These are phyloP conservation scores for Biscogniauxia mediterranea DNA, from an alignment of 2,329 filamentous ascomycete genomes.

Conservation along the genomic window DNA sequence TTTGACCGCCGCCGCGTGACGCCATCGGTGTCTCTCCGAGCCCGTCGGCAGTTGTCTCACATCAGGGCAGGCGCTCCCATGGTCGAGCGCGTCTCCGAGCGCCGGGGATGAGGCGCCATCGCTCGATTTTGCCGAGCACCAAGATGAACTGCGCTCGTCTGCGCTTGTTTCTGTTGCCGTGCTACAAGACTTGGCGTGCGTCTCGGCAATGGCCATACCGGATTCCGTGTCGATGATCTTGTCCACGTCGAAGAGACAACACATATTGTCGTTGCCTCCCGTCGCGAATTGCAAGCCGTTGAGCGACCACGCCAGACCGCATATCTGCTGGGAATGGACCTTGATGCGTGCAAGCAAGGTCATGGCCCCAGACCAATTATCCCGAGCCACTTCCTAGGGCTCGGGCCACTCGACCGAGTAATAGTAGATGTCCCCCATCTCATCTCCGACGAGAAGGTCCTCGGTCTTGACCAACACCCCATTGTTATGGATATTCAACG, in stretches of 20 bases:
- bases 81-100: neutral
- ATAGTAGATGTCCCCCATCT: slow-evolving; percentile 78
- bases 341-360: slow-evolving; percentile 73
- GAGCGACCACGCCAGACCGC: slow-evolving; percentile 83
- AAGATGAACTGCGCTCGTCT: neutral
- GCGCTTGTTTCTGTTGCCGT: neutral
- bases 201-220: neutral
- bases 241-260: slow-evolving; percentile 73
- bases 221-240: slow-evolving; percentile 45
- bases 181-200: neutral
- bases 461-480: slow-evolving; percentile 64
- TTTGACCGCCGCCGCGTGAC: slow-evolving; percentile 86
- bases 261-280: slow-evolving; percentile 89
- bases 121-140: neutral
- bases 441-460: slow-evolving; percentile 83
- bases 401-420: slow-evolving; percentile 86
- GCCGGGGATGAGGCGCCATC: neutral
- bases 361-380: slow-evolving; percentile 76
- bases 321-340: slow-evolving; percentile 86
- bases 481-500: slow-evolving; percentile 46
- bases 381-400: slow-evolving; percentile 58
- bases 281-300: slow-evolving; percentile 78
- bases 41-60: slow-evolving; percentile 52
- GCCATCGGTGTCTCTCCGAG: slow-evolving; percentile 68
- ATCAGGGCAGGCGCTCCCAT: neutral